Percentiles rank a stretch among this genome's conserved stretches.
Evolutionary conservation across 73 alveolate species (phyloP).

Genomic region (Blepharisma stoltei): DNA sequence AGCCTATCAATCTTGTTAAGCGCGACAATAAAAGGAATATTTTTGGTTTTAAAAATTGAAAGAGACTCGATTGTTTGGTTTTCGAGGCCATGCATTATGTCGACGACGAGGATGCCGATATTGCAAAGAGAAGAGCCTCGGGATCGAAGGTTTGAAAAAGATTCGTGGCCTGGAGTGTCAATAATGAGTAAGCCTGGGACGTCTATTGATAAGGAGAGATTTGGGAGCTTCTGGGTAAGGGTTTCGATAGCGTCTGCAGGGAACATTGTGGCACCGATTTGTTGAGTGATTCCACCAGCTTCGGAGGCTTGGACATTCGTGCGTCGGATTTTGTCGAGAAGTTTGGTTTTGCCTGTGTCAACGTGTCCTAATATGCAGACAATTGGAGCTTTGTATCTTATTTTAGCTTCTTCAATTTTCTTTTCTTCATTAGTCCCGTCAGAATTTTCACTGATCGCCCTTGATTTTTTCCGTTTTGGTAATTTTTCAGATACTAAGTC

Average conservation of each 20-base stretch:
- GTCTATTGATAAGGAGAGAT: conserved; percentile 49
- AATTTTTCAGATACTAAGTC: conserved; percentile 54
- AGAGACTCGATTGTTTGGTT: conserved; percentile 94
- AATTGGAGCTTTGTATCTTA: conserved; percentile 57
- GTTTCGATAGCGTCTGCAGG: conserved; percentile 50
- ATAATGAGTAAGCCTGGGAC: conserved; percentile 96
- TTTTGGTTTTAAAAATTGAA: conserved; percentile 81
- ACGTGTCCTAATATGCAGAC: conserved; percentile 97
- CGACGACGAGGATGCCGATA: conserved; percentile 96
- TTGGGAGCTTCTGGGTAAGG: conserved; percentile 22
- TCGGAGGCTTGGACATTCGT: conserved; percentile 96
- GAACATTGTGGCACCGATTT: conserved; percentile 99
- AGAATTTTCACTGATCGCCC: conserved; percentile 39
- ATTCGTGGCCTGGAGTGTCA: conserved; percentile 99
- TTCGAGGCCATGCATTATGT: conserved; percentile 97
- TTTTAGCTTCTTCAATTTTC: not conserved
- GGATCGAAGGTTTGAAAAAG: conserved; percentile 95
- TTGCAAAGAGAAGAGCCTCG: conserved; percentile 98
- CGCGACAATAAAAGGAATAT: conserved; percentile 97
- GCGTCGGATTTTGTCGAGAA: conserved; percentile 96
- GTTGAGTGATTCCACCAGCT: conserved; percentile 99
- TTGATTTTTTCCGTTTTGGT: conserved; percentile 63
- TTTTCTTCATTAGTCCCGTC: conserved; percentile 30
- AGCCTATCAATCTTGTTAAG: conserved; percentile 96
- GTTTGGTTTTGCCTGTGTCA: conserved; percentile 99